Evolutionary conservation across 176 grass and related monocot species (phyloP), one percentile per base, ranked within the genome.

Genomic region (Echinochloa phyllopogon): DNA sequence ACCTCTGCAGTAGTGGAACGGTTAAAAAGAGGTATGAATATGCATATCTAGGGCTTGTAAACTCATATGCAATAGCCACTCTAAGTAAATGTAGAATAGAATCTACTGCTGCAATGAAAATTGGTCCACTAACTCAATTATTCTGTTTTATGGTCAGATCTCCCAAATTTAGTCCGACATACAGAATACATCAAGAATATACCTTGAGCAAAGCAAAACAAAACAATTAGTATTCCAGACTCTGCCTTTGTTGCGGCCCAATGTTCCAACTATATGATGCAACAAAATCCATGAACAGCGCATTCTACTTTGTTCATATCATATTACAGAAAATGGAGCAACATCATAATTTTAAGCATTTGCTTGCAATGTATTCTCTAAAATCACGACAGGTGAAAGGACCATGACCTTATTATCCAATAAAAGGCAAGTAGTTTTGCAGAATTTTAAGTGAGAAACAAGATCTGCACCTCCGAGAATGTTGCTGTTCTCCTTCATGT

Each of bases 401-500:
- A 43, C 8, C 29, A 17, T 58, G 66, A 83, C 16, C 56, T 72
- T 27, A 73, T 13, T 25, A 37, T 33, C 29, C 24, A 82, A 10
- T 60, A 51, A 14, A 2, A 75, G 49, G 7, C 11, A 80, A 76
- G 37, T 60, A 5, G 41, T 16, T 79, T 20, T 8, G 33, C 13
- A 45, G 1, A 25, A 87, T 49, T 50, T 73, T 47, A 86, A 40
- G 77, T 36, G 16, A 89, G 8, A 23, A 76, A 23, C 43, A 33
- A 76, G 62, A 83, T 78, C 21, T 61, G 27, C 84, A 94, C 96
- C 96, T 89, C 89, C 88, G 5, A 88, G 78, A 55, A 91, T 43
- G 75, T 55, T 85, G 57, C 83, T 21, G 63, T 92, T 91, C 44
- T 96, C 80, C 69, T 87, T 91, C 58, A 96, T 89, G 69, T 84